phyloP scores from a whole-genome alignment of 495 filamentous ascomycete genomes.

The Rostrohypoxylon terebratum region DNA sequence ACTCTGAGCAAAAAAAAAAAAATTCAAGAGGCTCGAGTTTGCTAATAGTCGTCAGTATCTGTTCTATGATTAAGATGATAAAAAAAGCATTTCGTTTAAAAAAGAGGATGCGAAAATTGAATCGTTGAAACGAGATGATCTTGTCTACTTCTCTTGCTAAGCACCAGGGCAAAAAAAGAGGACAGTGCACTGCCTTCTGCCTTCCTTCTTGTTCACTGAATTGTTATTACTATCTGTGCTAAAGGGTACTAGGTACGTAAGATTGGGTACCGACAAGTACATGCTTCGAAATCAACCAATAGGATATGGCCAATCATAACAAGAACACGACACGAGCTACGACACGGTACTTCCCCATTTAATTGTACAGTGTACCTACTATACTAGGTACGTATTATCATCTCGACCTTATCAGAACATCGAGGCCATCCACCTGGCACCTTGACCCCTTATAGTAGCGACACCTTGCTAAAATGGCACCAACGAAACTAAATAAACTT shows the following conservation, averaged over 20 bases:
- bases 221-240: slow-evolving; percentile 8
- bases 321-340: slow-evolving; percentile 2
- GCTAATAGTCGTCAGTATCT: slow-evolving; percentile 38
- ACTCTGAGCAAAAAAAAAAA: slow-evolving; percentile 43
- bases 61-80: slow-evolving; percentile 43
- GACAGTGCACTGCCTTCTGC: slow-evolving; percentile 31
- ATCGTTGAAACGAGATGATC: slow-evolving; percentile 44
- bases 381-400: too few relatives aligned
- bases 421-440: slow-evolving; percentile 17
- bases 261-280: slow-evolving; percentile 20
- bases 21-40: slow-evolving; percentile 41
- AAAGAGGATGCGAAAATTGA: slow-evolving; percentile 41
- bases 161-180: slow-evolving; percentile 4
- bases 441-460: slow-evolving; percentile 35
- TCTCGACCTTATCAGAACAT: slow-evolving; percentile 18
- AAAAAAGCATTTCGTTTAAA: slow-evolving; percentile 30
- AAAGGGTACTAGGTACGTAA: slow-evolving; percentile 7
- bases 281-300: slow-evolving; percentile 21
- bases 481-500: slow-evolving; percentile 22
- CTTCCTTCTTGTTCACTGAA: slow-evolving; percentile 12
- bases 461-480: slow-evolving; percentile 11
- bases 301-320: not conserved
- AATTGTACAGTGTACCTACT: slow-evolving; percentile 8
- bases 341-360: not conserved
- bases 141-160: slow-evolving; percentile 8